phyloP scores from a whole-genome alignment of 2,329 filamentous ascomycete genomes.

The Cladosporium cucumerinum region DNA sequence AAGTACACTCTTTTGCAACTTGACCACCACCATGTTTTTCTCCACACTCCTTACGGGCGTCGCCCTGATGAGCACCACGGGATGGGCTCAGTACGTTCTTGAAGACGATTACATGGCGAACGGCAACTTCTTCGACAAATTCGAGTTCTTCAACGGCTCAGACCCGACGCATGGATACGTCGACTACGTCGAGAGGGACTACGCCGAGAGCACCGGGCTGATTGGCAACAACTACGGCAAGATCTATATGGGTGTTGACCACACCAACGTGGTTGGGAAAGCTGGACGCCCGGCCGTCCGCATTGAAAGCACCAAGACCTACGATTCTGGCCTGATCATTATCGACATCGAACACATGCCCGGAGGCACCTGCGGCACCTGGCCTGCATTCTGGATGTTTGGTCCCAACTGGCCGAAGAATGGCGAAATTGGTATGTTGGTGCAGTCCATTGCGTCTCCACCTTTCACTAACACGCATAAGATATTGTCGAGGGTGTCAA shows the following conservation, averaged over 20 bases:
- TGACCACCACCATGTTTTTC: conserved; percentile 24
- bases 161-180: conserved; percentile 78
- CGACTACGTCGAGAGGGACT: conserved; percentile 59
- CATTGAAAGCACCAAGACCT: conserved; percentile 62
- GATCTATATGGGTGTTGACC: conserved; percentile 36
- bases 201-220: conserved; percentile 42
- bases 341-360: conserved; percentile 74
- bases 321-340: conserved; percentile 66
- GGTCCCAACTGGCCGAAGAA: conserved; percentile 40
- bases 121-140: conserved; percentile 50
- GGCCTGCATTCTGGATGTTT: conserved; percentile 43
- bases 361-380: conserved; percentile 64
- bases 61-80: conserved; percentile 26
- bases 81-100: conserved; percentile 35
- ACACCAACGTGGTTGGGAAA: conserved; percentile 40
- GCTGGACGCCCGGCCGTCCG: conserved; percentile 69
- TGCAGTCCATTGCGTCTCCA: not conserved
- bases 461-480: conserved; percentile 12
- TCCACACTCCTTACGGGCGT: conserved; percentile 21
- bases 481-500: conserved; percentile 43
- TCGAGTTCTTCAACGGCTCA: conserved; percentile 48
- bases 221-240: conserved; percentile 25
- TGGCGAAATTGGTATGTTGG: conserved; percentile 33
- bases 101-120: conserved; percentile 47
- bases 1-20: conserved; percentile 18